Base-by-base conservation (phyloP, 805 yeast species). In the Jamesozyma gamospora region DNA sequence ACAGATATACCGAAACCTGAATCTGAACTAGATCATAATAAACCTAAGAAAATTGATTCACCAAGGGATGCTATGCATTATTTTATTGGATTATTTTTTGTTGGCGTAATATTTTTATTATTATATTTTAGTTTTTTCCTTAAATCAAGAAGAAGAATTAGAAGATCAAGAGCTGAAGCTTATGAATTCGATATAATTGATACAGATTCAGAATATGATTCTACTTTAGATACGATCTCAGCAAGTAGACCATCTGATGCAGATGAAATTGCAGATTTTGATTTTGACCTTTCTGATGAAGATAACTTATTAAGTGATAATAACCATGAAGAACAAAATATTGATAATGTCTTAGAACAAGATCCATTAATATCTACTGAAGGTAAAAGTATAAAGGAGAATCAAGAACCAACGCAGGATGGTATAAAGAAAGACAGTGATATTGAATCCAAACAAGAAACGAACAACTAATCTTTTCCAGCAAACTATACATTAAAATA, bases 121-220 rank as follows among this genome's bases (percentile, higher is more conserved):
- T 65, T 59, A 45, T 75, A 65, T 51, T 69, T 56, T 48, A 69
- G 62, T 64, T 66, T 72, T 52, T 63, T 62, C 58, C 52, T 56
- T 32, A 61, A 56, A 34, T 67, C 60, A 6, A 58, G 70, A 44
- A 68, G 66, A 44, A 62, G 65, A 47, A 60, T 67, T 47, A 60
- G 74, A 42, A 66, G 84, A 60, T 64, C 82, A 54, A 64, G 87
- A 62, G 75, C 80, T 51, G 86, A 79, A 30, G 75, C 76, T 40
- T 79, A 74, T 51, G 92, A 82, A 54, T 79, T 82, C 53, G 94
- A 82, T 53, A 76, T 82, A 35, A 82, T 82, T 34, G 81, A 78
- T 15, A 80, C 82, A 7, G 82, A 79, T 34, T 60, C 66, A 8
- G 66, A 64, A 25, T 58, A 58, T 34, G 65, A 62, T 28, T 55